phyloP scores from a whole-genome alignment of 2,329 filamentous ascomycete genomes.

The Bipolaris bicolor region DNA sequence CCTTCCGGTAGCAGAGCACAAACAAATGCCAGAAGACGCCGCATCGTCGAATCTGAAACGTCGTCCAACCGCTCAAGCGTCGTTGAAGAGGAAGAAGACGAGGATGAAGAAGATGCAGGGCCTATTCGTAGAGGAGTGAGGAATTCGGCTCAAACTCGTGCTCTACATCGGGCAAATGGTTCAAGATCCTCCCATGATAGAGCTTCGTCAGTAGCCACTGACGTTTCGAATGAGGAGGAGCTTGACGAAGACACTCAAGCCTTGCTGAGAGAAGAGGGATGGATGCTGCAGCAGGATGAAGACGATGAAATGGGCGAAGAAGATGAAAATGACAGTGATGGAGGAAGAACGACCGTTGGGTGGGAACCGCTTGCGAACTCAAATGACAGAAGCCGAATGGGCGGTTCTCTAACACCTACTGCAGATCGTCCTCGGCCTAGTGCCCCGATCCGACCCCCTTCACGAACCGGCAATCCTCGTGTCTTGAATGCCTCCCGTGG shows the following conservation, averaged over 20 bases:
- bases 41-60: constrained; percentile 49
- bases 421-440: constrained; percentile 53
- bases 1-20: constrained; percentile 30
- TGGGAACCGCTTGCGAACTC: constrained; percentile 54
- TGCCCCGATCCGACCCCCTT: constrained; percentile 49
- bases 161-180: constrained; percentile 45
- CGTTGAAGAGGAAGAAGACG: constrained; percentile 42
- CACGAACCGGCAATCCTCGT: constrained; percentile 44
- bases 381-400: constrained; percentile 53
- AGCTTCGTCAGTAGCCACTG: constrained; percentile 45
- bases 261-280: constrained; percentile 45
- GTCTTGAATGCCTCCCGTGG: constrained; percentile 46
- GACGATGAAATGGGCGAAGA: constrained; percentile 48
- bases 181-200: constrained; percentile 37
- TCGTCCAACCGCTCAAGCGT: constrained; percentile 46
- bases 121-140: constrained; percentile 44
- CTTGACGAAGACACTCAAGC: constrained; percentile 49
- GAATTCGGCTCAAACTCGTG: constrained; percentile 37
- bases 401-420: constrained; percentile 56
- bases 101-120: constrained; percentile 47
- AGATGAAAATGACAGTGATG: constrained; percentile 51
- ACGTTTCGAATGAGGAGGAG: constrained; percentile 45
- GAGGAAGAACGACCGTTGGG: constrained; percentile 53
- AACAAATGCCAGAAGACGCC: constrained; percentile 36
- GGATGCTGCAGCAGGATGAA: constrained; percentile 49